Conservation (phyloP, 192 early-diverging fungal genomes). For the Entomortierella beljakovae region DNA sequence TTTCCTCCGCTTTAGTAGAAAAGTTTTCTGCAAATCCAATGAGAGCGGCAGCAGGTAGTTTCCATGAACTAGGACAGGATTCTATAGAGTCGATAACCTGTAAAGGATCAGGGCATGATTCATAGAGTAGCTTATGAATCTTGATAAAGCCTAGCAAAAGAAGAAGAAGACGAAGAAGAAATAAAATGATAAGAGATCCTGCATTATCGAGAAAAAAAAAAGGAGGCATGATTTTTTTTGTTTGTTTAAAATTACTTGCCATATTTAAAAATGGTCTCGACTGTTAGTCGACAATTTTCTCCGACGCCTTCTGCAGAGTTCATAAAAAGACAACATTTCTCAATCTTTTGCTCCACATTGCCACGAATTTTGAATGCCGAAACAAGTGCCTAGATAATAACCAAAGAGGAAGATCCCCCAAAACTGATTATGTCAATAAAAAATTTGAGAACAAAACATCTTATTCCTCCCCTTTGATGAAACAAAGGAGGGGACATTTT, state of each 20-base stretch:
- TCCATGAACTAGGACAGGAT: conserved; percentile 29
- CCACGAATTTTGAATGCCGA: conserved; percentile 44
- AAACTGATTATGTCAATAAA: neutral
- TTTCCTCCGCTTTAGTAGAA: conserved; percentile 40
- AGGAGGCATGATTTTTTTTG: neutral
- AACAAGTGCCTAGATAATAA: conserved; percentile 24
- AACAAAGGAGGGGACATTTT: no score
- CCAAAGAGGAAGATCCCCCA: no score
- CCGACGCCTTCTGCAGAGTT: conserved; percentile 45
- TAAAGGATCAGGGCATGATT: conserved; percentile 33
- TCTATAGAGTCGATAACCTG: conserved; percentile 24
- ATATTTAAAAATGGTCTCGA: conserved; percentile 46
- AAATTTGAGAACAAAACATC: no score
- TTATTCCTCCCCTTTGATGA: no score
- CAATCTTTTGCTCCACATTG: conserved; percentile 40
- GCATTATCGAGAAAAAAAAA: neutral
- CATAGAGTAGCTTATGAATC: conserved; percentile 47
- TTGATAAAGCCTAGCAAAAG: conserved; percentile 54
- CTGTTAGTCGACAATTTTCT: conserved; percentile 34
- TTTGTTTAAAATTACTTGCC: conserved; percentile 7
- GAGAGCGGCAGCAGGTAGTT: conserved; percentile 15
- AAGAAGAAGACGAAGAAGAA: no score
- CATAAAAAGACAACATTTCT: conserved; percentile 38
- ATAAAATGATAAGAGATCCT: neutral
- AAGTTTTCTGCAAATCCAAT: conserved; percentile 40